These are phyloP conservation scores for Rhododendron williamsianum DNA, from an alignment of 148 eudicot genomes.

Conservation along the genomic window DNA sequence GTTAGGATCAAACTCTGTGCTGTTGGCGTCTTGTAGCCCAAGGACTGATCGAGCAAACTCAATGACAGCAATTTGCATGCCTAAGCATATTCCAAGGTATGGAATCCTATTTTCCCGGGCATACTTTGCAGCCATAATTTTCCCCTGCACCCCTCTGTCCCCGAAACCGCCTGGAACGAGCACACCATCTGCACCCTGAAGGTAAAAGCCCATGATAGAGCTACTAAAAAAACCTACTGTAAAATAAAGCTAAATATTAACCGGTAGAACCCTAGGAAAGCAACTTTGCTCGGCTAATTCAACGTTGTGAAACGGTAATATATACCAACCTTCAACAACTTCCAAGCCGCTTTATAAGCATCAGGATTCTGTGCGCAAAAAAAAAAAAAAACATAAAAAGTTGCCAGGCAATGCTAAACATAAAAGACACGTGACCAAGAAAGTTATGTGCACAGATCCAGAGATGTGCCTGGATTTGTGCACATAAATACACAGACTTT, in stretches of 20 bases:
- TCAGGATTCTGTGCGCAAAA: constrained; percentile 66
- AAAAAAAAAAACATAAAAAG: constrained; percentile 15
- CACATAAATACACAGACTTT: background rate
- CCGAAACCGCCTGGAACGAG: constrained; percentile 99
- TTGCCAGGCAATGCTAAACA: background rate
- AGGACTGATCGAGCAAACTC: constrained; percentile 85
- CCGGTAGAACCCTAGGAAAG: background rate
- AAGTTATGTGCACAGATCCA: constrained; percentile 7
- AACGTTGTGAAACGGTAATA: background rate
- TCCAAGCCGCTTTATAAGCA: constrained; percentile 72
- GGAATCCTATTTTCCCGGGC: constrained; percentile 86
- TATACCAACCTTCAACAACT: constrained; percentile 56
- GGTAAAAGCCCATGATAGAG: constrained; percentile 8
- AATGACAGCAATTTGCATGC: constrained; percentile 94
- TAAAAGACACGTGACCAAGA: background rate
- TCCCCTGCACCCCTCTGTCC: constrained; percentile 96
- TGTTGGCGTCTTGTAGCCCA: constrained; percentile 70
- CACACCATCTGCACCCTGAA: constrained; percentile 81
- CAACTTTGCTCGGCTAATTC: background rate
- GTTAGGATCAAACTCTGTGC: constrained; percentile 77
- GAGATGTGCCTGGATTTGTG: background rate
- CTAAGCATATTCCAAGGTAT: constrained; percentile 88
- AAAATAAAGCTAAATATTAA: background rate
- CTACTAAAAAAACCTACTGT: background rate
- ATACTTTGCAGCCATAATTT: constrained; percentile 87